Base-by-base conservation (phyloP, 2,329 filamentous ascomycete species). In the Fusarium sp. region DNA sequence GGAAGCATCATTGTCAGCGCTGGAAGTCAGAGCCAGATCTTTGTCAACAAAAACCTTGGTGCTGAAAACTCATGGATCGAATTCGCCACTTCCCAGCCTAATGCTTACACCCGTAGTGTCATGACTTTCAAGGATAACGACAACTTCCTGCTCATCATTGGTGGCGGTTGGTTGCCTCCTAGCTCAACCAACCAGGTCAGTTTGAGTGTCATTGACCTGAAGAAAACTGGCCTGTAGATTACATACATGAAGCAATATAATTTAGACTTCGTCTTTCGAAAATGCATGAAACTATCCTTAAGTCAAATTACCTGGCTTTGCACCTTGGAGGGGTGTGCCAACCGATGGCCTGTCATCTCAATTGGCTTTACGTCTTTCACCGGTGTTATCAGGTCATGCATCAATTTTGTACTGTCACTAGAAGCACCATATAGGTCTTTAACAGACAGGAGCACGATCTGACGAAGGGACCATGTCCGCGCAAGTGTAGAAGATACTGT, bases 1-100 rank as follows among this genome's bases (percentile, higher is more conserved):
- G 83, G 83, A 37, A 84, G 81, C 20, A 80, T 84, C 34, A 70
- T 83, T 33, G 78, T 84, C 23, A 81, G 77, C 49, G 77, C 78
- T 36, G 80, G 79, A 18, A 78, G 77, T 45, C 73, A 76, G 62
- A 73, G 72, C 20, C 77, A 80, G 33, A 75, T 84, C 33, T 84
- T 81, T 61, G 76, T 78, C 30, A 84, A 84, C 75, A 76, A 77
- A 51, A 76, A 75, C 49, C 73, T 82, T 10, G 80, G 81, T 16
- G 79, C 75, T 18, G 74, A 74, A 8, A 64, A 65, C 40, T 76
- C 75, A 45, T 84, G 80, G 81, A 75, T 76, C 13, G 74, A 74
- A 41, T 77, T 75, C 53, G 69, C 70, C 30, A 77, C 77, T 6
- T 77, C 75, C 3, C 78, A 81, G 65, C 75, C 78, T 4, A 74